Evolutionary conservation across 768 basidiomycete genomes (phyloP), one percentile per base, ranked within the genome.

Genomic region (Cyclocybe aegerita): DNA sequence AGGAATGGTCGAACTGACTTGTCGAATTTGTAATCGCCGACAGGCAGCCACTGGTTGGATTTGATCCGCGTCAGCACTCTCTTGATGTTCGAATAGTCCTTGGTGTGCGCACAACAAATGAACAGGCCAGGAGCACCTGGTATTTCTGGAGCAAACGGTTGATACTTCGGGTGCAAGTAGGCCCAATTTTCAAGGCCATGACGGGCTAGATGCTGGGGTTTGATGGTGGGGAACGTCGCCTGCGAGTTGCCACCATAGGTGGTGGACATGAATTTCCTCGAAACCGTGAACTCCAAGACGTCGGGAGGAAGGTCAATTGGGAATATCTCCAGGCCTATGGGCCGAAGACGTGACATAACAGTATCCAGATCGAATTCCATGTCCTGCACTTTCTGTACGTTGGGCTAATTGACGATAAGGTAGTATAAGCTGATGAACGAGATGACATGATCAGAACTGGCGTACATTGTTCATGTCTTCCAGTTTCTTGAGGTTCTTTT

Each of bases 1-100:
- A 52, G 62, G 17, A 78, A 78, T 39, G 67, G 65, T 66, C 0
- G 52, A 55, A 31, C 61, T 62, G 12, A 63, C 67, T n/a, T n/a
- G n/a, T n/a, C n/a, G n/a, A n/a, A n/a, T 12, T 62, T 58, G 30
- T 68, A 68, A 39, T 73, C 69, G 11, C 70, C 77, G 43, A 52
- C 50, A n/a, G 67, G 61, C 6, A 63, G 75, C 55, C 73, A 76
- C 10, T 41, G 32, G 16, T 54, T 53, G 4, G 58, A 68, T 38
- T 58, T 70, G 10, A 63, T 63, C 9, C 68, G 62, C 10, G 70
- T 76, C 43, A 62, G 68, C 3, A 56, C 62, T 0, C 63, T 72
- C 9, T 55, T 50, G 0, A 30, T 74, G 69, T 62, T 61, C 63
- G 42, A 30, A 53, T 11, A 50, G 56, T 7, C 72, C 8, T 38